Conservation (phyloP, 192 early-diverging fungal species). For the Backusella australiensis region DNA sequence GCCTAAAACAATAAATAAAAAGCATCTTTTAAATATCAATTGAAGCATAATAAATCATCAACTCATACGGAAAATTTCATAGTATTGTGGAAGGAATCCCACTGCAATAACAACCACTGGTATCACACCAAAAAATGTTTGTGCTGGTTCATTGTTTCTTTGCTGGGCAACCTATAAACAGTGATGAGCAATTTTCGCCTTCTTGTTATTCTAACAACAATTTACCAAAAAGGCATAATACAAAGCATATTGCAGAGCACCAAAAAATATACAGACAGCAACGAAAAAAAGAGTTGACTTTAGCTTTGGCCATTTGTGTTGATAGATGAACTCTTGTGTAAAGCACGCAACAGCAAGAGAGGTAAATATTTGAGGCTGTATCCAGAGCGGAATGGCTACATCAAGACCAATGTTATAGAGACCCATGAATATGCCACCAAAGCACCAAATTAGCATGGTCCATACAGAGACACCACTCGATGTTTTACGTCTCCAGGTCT, state of each 20-base stretch:
- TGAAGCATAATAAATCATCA: background rate
- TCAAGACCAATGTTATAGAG: constrained; percentile 40
- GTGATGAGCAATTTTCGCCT: background rate
- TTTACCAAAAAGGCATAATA: constrained; percentile 22
- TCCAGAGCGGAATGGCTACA: constrained; percentile 41
- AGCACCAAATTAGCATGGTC: constrained; percentile 43
- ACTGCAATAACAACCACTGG: constrained; percentile 37
- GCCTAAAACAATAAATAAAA: background rate
- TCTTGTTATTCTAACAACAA: background rate
- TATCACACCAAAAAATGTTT: constrained; percentile 41
- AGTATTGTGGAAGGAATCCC: constrained; percentile 48
- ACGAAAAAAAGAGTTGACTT: background rate
- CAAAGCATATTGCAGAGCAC: constrained; percentile 20
- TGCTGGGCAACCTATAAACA: constrained; percentile 22
- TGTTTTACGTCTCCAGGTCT: constrained; percentile 35
- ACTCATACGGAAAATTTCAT: constrained; percentile 33
- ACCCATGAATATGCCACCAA: constrained; percentile 38
- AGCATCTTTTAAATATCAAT: background rate
- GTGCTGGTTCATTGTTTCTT: constrained; percentile 29
- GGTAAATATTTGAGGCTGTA: constrained; percentile 49
- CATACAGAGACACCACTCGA: constrained; percentile 39
- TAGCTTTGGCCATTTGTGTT: constrained; percentile 10
- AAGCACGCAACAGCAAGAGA: constrained; percentile 35
- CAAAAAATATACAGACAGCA: constrained; percentile 4
- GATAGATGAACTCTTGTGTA: constrained; percentile 41